Evolutionary conservation across 106 monocot species (phyloP).

Genomic region (Allium fistulosum): DNA sequence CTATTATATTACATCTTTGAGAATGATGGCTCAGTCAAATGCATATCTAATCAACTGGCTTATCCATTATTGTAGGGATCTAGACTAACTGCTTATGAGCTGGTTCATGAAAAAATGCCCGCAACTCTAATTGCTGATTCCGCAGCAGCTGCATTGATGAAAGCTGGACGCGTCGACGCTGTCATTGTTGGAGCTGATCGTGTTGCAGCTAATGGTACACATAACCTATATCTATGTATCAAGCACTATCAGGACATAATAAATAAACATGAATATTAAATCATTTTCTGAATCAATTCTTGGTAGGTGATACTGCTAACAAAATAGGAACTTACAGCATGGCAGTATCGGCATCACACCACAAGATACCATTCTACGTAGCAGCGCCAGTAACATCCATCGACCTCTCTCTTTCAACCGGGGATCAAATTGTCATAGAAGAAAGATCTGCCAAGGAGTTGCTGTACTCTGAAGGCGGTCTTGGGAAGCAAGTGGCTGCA

Average conservation of each 20-base stretch:
- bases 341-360: slow-evolving; percentile 67
- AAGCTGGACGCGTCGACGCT: slow-evolving; percentile 53
- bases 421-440: slow-evolving; percentile 76
- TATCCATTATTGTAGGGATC: slow-evolving; percentile 54
- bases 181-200: slow-evolving; percentile 96
- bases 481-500: slow-evolving; percentile 87
- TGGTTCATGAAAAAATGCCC: slow-evolving; percentile 91
- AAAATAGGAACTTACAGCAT: slow-evolving; percentile 97
- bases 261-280: background rate
- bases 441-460: slow-evolving; percentile 87
- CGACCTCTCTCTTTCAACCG: slow-evolving; percentile 70
- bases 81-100: slow-evolving; percentile 88
- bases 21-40: too few species aligned
- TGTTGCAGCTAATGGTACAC: slow-evolving; percentile 79
- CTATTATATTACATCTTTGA: too few species aligned
- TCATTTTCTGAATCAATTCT: background rate
- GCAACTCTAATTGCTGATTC: slow-evolving; percentile 92
- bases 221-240: background rate
- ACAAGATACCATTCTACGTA: slow-evolving; percentile 77
- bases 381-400: slow-evolving; percentile 91
- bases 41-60: too few species aligned
- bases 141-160: slow-evolving; percentile 90
- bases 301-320: slow-evolving; percentile 92
- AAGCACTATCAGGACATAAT: too few species aligned
- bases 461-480: slow-evolving; percentile 77